Base-by-base conservation (phyloP, 768 basidiomycete species). In the Termitomyces bulborhizus region DNA sequence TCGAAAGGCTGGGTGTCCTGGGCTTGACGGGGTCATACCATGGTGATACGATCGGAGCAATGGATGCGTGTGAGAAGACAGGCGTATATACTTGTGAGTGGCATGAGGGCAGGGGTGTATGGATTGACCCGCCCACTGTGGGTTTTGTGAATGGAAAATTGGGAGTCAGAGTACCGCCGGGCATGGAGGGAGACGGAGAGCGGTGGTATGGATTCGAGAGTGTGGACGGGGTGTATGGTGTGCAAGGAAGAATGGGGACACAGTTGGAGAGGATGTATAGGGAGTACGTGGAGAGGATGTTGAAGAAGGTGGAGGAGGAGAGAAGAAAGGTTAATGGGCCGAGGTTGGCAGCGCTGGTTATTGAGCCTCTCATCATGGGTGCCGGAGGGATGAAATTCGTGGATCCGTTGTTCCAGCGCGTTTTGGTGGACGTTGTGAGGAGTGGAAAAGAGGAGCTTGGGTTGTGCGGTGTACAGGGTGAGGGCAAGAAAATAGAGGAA, bases 351-450 rank as follows among this genome's bases (percentile, higher is more conserved):
- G 90, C 92, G 0, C 76, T 98, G 16, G 84, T 98, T 6, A 72
- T 98, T 29, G 96, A 98, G 66, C 96, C 96, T 0, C 77, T 95
- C 24, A 81, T 94, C 26, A 89, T 98, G 81, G 96, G 96, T 13
- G 94, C 96, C 0, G 96, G 92, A 0, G 96, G 96, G 0, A 98
- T 98, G 96, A 76, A 93, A 31, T 98, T 98, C 64, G 92, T 98
- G 26, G 96, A 98, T 66, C 96, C 96, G 8, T 83, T 98, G 42
- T 98, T 96, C 78, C 96, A 98, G 67, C 81, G 91, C 27, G 75
- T 93, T 31, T 69, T 98, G 60, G 73, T 98, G 40, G 93, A 97
- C 62, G 79, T 83, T 3, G 89, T 91, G 5, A 85, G 96, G 55
- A 57, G 53, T 11, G 59, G 54, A 6, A 29, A 26, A 15, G 43